phyloP scores from a whole-genome alignment of 2,329 filamentous ascomycete species.

The Colletotrichum phormii region DNA sequence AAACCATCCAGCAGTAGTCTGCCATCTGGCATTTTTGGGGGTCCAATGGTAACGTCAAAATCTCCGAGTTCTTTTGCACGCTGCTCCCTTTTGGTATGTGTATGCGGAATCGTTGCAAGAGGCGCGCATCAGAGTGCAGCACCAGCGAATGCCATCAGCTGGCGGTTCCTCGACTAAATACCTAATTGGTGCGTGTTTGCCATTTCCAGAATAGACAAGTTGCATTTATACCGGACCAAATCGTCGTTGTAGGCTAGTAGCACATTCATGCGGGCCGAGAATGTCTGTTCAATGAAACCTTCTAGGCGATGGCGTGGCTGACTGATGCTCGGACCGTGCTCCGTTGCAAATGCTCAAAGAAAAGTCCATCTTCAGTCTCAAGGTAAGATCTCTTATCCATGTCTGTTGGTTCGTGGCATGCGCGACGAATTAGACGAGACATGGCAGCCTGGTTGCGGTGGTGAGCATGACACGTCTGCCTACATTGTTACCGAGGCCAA shows the following conservation, averaged over 20 bases:
- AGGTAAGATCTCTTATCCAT: neutral
- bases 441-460: constrained; percentile 2
- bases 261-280: neutral
- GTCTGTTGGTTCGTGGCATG: neutral
- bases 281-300: neutral
- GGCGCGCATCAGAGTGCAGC: constrained; percentile 7
- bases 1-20: constrained; percentile 55
- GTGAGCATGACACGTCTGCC: constrained; percentile 32
- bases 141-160: constrained; percentile 22
- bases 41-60: constrained; percentile 49
- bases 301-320: neutral
- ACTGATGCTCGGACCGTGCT: constrained; percentile 7
- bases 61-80: constrained; percentile 19
- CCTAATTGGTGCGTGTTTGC: constrained; percentile 11
- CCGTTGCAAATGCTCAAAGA: neutral
- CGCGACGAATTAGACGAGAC: neutral
- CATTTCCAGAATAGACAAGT: constrained; percentile 27
- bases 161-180: constrained; percentile 10
- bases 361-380: neutral
- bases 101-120: constrained; percentile 27
- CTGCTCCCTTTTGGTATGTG: constrained; percentile 36
- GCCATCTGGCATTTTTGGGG: constrained; percentile 58
- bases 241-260: neutral
- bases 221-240: constrained; percentile 4
- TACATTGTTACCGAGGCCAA: neutral